Conservation (phyloP, 1,284 basidiomycete genomes). For the Cutaneotrichosporon sp. region DNA sequence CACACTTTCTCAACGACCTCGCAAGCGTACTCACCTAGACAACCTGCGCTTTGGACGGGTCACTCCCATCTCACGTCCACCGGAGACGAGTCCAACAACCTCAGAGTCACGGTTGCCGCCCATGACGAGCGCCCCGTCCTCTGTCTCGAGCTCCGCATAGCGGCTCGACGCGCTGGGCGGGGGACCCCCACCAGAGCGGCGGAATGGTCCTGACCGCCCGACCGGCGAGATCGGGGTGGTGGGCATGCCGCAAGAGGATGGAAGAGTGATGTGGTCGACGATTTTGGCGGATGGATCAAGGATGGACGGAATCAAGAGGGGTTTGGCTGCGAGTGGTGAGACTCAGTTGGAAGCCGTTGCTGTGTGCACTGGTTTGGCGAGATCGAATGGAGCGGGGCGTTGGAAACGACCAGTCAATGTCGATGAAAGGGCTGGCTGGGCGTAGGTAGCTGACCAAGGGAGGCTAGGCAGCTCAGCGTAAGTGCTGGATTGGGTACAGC, state of each 20-base stretch:
- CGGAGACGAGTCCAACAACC: background rate
- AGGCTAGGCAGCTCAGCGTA: too few species aligned
- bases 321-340: background rate
- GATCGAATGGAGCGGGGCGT: background rate
- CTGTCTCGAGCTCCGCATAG: background rate
- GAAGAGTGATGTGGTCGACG: background rate
- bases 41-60: conserved; percentile 46
- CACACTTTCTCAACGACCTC: background rate
- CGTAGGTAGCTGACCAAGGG: too few species aligned
- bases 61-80: conserved; percentile 31
- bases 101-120: conserved; percentile 1
- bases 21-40: conserved; percentile 44
- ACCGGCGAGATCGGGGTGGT: conserved; percentile 5
- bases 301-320: background rate
- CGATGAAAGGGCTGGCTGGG: background rate
- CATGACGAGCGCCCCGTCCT: conserved; percentile 15
- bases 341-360: background rate
- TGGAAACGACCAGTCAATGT: background rate
- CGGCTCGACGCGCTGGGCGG: conserved; percentile 7
- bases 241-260: conserved; percentile 7
- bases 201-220: conserved; percentile 5
- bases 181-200: background rate
- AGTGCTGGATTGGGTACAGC: too few species aligned
- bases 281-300: background rate
- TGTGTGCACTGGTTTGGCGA: background rate